Evolutionary conservation across 2,329 filamentous ascomycete species (phyloP), one percentile per base, ranked within the genome.

Genomic region (Talaromyces verruculosus): DNA sequence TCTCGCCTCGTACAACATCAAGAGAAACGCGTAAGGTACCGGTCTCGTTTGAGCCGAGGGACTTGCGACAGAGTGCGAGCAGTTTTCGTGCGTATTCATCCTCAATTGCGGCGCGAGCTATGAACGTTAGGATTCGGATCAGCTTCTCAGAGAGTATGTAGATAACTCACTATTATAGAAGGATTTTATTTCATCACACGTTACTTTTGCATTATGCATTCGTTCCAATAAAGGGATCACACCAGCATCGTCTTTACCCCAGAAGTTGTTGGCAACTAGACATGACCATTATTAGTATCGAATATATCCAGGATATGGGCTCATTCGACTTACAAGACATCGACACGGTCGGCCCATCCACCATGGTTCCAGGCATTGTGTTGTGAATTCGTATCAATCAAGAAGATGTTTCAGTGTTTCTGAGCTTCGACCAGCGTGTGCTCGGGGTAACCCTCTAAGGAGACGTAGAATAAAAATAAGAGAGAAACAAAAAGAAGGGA

Each of bases 241-340:
- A 76, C 95, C 96, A 61, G 94, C 95, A 84, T 99, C 95, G 78
- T 98, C 94, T 84, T 96, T 98, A 69, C 95, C 95, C 95, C 95
- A 99, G 80, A 99, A 99, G 78, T 99, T 99, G 83, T 99, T 99
- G 74, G 95, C 94, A 82, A 99, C 78, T 93, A 93, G 70, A 65
- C 10, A 51, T 59, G 39, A 17, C n/a, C 51, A 71, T 82, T 66
- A 81, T 82, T 66, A 81, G 79, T 70, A 75, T 71, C 69, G 69
- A 35, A 39, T 45, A n/a, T 8, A 53, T 60, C 41, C 28, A 30
- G 6, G 22, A 5, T 22, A n/a, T 22, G 30, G 33, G n/a, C 19
- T 30, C 8, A 30, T 37, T 5, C 7, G 25, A 64, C 83, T 74
- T 82, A 90, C 88, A 91, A 57, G 89, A 91, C 74, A 91, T 81